Evolutionary conservation across 2,329 filamentous ascomycete genomes (phyloP), one percentile per base, ranked within the genome.

Genomic region (Pestalotiopsis sp.): DNA sequence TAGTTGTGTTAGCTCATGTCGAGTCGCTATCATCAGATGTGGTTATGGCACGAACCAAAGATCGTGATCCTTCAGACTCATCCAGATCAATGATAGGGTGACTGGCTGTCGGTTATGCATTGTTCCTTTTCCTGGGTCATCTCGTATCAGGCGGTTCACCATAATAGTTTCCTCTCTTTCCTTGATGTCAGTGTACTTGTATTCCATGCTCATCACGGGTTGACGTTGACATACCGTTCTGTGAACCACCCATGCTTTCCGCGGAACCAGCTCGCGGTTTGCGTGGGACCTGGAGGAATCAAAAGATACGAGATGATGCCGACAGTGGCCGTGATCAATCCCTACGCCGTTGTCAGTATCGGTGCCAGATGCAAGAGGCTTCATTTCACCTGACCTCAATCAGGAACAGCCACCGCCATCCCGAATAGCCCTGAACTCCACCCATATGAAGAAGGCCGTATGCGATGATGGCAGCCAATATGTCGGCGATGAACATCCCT

Each of bases 211-310:
- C 7, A 68, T 3, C 63, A 60, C 11, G 27, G n/a, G 9, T 27
- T 25, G 55, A 31, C 55, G n/a, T 52, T 36, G 27, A 49, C 69
- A 39, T 70, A 76, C 49, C 84, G 83, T 65, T 87, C 84, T 2
- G 76, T 86, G 75, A 90, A 90, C 88, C 87, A 90, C 3, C 85
- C 82, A 6, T 73, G 45, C 39, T 84, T 84, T 0, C 80, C 81
- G 2, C 83, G 79, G 69, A 84, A 83, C 81, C 81, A 84, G 31
- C 79, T 81, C 70, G 83, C 83, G 1, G 84, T 86, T 71, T 86
- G 81, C 0, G 81, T 81, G 0, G 79, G 80, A 0, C 81, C 81
- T 0, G 81, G 78, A 1, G 86, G 86, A 80, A 89, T 84, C 69
- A 85, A 81, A 64, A 86, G 82, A 72, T 82, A 87, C 0, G 85